phyloP scores from a whole-genome alignment of 495 filamentous ascomycete genomes.

The Letharia columbiana region DNA sequence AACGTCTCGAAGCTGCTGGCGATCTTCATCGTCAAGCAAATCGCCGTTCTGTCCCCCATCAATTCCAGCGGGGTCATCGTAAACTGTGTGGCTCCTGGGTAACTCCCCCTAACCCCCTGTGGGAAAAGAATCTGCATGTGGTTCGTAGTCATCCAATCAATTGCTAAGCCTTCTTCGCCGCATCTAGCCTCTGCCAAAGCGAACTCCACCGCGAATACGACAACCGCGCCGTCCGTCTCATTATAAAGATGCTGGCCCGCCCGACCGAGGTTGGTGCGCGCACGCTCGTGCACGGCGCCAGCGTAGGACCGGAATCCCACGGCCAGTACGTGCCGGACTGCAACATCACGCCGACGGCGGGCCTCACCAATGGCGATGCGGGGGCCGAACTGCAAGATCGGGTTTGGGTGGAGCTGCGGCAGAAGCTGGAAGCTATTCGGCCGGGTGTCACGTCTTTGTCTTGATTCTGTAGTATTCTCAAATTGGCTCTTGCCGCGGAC shows the following conservation, averaged over 20 bases:
- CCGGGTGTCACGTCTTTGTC: conserved; percentile 30
- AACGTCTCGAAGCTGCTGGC: conserved; percentile 46
- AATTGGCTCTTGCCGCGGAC: background rate
- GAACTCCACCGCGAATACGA: background rate
- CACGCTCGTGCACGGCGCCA: conserved; percentile 35
- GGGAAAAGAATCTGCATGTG: background rate
- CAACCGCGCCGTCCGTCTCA: conserved; percentile 11
- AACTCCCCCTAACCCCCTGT: conserved; percentile 28
- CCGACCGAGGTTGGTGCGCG: conserved; percentile 42
- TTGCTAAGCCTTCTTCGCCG: background rate
- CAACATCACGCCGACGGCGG: conserved; percentile 25
- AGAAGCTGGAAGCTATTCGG: conserved; percentile 38
- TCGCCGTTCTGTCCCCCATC: conserved; percentile 29
- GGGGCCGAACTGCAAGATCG: conserved; percentile 36
- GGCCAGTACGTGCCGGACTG: conserved; percentile 41
- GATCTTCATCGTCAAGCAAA: conserved; percentile 39
- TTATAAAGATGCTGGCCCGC: conserved; percentile 33
- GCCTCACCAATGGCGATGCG: conserved; percentile 32
- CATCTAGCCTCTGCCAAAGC: background rate
- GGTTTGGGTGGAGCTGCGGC: conserved; percentile 42
- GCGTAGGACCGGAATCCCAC: conserved; percentile 36
- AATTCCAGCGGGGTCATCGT: conserved; percentile 32
- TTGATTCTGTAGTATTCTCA: background rate
- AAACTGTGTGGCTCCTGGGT: conserved; percentile 41
- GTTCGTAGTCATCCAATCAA: background rate